A percentile compares a stretch with the other conserved stretches of the same genome.
These are phyloP conservation scores for Solanum hybrid DNA, from an alignment of 305 asterid species.

Conservation along the genomic window DNA sequence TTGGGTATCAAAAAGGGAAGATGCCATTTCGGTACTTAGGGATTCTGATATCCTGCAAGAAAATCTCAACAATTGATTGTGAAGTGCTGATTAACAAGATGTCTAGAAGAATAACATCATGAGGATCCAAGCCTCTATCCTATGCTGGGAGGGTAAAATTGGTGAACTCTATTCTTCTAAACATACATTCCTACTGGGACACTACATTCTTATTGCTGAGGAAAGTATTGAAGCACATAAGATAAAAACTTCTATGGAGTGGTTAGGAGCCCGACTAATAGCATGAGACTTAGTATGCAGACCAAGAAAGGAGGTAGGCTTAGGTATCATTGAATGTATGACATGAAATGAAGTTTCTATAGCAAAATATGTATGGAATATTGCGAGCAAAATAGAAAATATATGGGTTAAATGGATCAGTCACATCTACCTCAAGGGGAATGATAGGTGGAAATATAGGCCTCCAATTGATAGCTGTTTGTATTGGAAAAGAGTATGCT, in stretches of 20 bases:
- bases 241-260: background rate
- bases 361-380: background rate
- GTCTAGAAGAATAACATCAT: background rate
- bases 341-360: background rate
- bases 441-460: background rate
- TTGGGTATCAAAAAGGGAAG: background rate
- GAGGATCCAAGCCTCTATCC: background rate
- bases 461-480: background rate
- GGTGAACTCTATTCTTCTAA: background rate
- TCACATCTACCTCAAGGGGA: background rate
- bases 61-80: background rate
- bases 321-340: background rate
- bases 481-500: background rate
- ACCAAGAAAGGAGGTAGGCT: background rate
- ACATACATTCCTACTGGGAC: background rate
- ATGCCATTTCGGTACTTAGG: background rate
- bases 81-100: background rate
- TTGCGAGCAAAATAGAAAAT: background rate
- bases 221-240: background rate
- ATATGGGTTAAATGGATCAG: background rate
- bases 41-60: background rate
- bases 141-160: background rate
- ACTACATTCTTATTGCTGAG: background rate
- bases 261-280: background rate
- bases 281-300: background rate